A percentile compares a stretch with the other conserved stretches of the same genome.
These are phyloP conservation scores for Plasmodium coatneyi DNA, from an alignment of 169 alveolate genomes.

Conservation along the genomic window DNA sequence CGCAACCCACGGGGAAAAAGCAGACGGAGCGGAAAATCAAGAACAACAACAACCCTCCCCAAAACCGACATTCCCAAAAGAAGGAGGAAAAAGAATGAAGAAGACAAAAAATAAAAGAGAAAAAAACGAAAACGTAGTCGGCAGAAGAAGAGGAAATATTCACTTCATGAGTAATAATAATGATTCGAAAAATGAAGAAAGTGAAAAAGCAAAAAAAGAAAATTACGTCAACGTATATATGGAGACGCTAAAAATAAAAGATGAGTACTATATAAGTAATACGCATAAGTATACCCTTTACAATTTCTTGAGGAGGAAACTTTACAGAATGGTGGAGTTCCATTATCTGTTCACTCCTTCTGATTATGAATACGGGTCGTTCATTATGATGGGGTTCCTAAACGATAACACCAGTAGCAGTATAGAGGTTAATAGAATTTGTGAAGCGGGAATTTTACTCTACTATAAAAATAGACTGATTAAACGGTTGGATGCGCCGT, in stretches of 20 bases:
- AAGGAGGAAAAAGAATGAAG: slow-evolving; percentile 22
- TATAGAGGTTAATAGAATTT: slow-evolving; percentile 79
- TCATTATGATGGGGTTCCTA: slow-evolving; percentile 89
- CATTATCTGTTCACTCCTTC: slow-evolving; percentile 88
- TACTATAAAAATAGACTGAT: slow-evolving; percentile 90
- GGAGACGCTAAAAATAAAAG: slow-evolving; percentile 70
- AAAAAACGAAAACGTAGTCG: slow-evolving; percentile 13
- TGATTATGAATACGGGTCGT: slow-evolving; percentile 87
- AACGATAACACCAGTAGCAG: slow-evolving; percentile 81
- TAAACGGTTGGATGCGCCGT: slow-evolving; percentile 88
- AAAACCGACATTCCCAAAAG: background rate
- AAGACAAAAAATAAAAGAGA: slow-evolving; percentile 34
- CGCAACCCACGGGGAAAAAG: background rate
- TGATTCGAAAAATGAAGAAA: slow-evolving; percentile 17
- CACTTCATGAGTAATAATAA: background rate
- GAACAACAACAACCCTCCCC: background rate
- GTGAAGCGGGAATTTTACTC: slow-evolving; percentile 91
- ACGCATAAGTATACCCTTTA: slow-evolving; percentile 73
- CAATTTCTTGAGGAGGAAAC: slow-evolving; percentile 77
- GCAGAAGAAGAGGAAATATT: background rate
- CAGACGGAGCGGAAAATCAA: background rate
- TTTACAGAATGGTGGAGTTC: slow-evolving; percentile 84
- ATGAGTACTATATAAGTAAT: slow-evolving; percentile 68
- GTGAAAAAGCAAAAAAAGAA: slow-evolving; percentile 47
- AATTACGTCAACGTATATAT: slow-evolving; percentile 64